Conservation (phyloP, 345 rosid genomes). For the Raphanus sativus region DNA sequence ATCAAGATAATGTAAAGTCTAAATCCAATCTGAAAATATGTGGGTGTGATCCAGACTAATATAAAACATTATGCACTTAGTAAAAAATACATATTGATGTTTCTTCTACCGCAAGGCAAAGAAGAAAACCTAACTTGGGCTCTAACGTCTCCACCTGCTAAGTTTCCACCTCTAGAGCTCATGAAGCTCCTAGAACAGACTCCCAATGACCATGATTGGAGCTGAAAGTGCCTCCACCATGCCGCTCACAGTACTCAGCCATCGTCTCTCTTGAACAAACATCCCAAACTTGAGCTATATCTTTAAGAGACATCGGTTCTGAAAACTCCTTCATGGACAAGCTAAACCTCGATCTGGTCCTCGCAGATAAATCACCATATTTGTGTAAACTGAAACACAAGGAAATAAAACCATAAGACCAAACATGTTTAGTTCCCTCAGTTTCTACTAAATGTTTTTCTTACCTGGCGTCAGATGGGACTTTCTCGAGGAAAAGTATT, state of each 20-base stretch:
- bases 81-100: neutral
- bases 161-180: neutral
- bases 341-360: slow-evolving; percentile 57
- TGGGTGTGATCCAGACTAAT: neutral
- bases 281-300: slow-evolving; percentile 70
- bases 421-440: slow-evolving; percentile 5
- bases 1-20: neutral
- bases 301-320: slow-evolving; percentile 60
- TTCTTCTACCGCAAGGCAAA: neutral
- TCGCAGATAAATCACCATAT: slow-evolving; percentile 56
- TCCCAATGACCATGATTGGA: slow-evolving; percentile 74
- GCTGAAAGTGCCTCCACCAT: slow-evolving; percentile 75
- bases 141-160: neutral
- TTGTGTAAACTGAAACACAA: slow-evolving; percentile 42
- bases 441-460: neutral
- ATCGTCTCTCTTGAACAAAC: slow-evolving; percentile 54
- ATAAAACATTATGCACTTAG: neutral
- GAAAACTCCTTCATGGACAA: slow-evolving; percentile 48
- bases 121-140: slow-evolving; percentile 1
- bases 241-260: slow-evolving; percentile 48
- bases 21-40: neutral
- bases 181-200: slow-evolving; percentile 34
- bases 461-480: slow-evolving; percentile 59
- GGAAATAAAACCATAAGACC: neutral
- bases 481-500: slow-evolving; percentile 51